phyloP scores from a whole-genome alignment of 2,329 filamentous ascomycete genomes.

The Ophiostoma angusticollis region DNA sequence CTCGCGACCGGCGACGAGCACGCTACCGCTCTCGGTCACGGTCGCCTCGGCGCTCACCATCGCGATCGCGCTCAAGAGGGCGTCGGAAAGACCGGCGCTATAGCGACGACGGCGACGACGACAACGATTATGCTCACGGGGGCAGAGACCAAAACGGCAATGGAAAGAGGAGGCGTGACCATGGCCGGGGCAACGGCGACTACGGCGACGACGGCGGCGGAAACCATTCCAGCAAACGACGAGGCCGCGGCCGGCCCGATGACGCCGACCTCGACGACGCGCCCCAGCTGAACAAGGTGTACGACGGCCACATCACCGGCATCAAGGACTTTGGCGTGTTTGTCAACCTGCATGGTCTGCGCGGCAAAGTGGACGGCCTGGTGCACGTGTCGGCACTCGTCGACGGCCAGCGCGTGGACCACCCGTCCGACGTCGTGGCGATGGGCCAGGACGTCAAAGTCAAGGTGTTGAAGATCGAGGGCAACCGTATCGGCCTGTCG shows the following conservation, averaged over 20 bases:
- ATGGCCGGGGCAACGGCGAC: slow-evolving; percentile 26
- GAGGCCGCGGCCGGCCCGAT: slow-evolving; percentile 47
- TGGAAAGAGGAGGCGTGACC: slow-evolving; percentile 17
- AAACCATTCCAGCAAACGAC: neutral
- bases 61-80: slow-evolving; percentile 28
- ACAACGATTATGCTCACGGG: slow-evolving; percentile 9
- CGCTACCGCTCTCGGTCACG: slow-evolving; percentile 27
- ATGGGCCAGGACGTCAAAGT: slow-evolving; percentile 78
- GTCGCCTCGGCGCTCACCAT: slow-evolving; percentile 21
- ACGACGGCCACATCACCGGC: slow-evolving; percentile 78
- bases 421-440: slow-evolving; percentile 77
- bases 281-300: slow-evolving; percentile 75
- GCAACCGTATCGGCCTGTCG: slow-evolving; percentile 68
- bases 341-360: slow-evolving; percentile 78
- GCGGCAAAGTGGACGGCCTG: slow-evolving; percentile 79
- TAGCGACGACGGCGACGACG: slow-evolving; percentile 21
- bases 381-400: slow-evolving; percentile 88
- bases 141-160: slow-evolving; percentile 25
- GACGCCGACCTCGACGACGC: slow-evolving; percentile 67
- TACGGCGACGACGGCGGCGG: slow-evolving; percentile 32
- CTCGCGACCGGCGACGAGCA: slow-evolving; percentile 24
- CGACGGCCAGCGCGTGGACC: slow-evolving; percentile 74
- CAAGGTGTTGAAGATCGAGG: slow-evolving; percentile 81
- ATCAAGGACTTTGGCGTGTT: slow-evolving; percentile 95
- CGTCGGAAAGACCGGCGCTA: slow-evolving; percentile 27